These are phyloP conservation scores for Eucalyptus pauciflora DNA, from an alignment of 345 rosid species.

Conservation along the genomic window DNA sequence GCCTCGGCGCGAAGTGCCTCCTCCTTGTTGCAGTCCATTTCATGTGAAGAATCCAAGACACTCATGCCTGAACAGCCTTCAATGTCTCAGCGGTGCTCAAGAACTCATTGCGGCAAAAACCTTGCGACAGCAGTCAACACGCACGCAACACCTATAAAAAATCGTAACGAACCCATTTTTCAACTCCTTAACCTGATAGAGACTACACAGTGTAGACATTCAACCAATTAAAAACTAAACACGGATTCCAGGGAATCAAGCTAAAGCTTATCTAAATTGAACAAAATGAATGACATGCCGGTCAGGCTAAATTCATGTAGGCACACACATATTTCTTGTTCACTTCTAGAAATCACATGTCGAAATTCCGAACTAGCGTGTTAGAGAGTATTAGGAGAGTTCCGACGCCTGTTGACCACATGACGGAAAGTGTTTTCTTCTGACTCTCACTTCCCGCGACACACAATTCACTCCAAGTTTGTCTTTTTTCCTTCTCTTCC, in stretches of 20 bases:
- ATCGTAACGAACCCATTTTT: background rate
- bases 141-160: background rate
- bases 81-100: too few relatives aligned
- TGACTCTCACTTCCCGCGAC: fast-evolving
- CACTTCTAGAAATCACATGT: too few relatives aligned
- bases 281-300: background rate
- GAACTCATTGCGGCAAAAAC: too few relatives aligned
- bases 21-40: too few relatives aligned
- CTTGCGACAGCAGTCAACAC: too few relatives aligned
- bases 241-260: background rate
- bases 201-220: background rate
- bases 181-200: background rate
- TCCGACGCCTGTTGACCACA: fast-evolving
- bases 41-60: too few relatives aligned
- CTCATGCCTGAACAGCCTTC: too few relatives aligned
- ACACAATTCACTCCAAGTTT: too few relatives aligned
- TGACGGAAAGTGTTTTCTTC: too few relatives aligned
- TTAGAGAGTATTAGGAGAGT: too few relatives aligned
- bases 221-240: background rate
- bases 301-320: background rate
- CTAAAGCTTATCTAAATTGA: background rate
- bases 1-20: too few relatives aligned
- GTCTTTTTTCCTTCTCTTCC: too few relatives aligned
- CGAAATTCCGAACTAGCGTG: fast-evolving
- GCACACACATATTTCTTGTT: background rate